Evolutionary conservation across 768 basidiomycete species (phyloP), one percentile per base, ranked within the genome.

Genomic region (Naematelia encephala): DNA sequence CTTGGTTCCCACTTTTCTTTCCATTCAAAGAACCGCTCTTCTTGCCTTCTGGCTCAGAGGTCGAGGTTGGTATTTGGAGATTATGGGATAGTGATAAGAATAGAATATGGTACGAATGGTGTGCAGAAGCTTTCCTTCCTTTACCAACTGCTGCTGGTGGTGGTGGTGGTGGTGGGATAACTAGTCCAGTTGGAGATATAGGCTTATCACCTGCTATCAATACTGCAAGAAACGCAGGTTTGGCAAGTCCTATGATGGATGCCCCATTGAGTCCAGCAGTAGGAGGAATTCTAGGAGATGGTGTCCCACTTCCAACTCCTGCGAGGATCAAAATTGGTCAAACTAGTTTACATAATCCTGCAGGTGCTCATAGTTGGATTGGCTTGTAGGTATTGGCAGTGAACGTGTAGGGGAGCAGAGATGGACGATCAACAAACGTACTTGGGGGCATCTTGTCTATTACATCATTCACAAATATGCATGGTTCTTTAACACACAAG

Each of bases 1-100:
- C 93, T 73, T 99, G 96, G 96, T 99, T 99, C 79, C 96, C 96
- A 0, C 78, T 97, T 19, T 96, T 91, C 79, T 94, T 99, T 78
- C 96, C 96, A 1, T 85, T 98, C 74, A 88, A 86, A 78, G 91
- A 96, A 67, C 90, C 96, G 0, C 78, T 99, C 3, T 98, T 96
- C 73, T 82, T 98, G 0, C 96, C 96, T 13, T 86, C 87, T 67
- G 87, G 90, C 70, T 88, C 90, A 16, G 96, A 99, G 71, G 80
- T 99, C 12, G 88, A 90, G 60, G 90, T 97, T 3, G 88, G 88
- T 22, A 84, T 99, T 25, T 99, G 96, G 93, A 86, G 96, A 23
- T 78, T 96, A 62, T 94, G 91, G 1, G 89, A 89, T 76, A 83
- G 87, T 56, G 84, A 85, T 16, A 87, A 88, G 66, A 71, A 71